These are phyloP conservation scores for Yamadazyma trypodendri DNA, from an alignment of 1,139 yeast genomes.

Conservation along the genomic window DNA sequence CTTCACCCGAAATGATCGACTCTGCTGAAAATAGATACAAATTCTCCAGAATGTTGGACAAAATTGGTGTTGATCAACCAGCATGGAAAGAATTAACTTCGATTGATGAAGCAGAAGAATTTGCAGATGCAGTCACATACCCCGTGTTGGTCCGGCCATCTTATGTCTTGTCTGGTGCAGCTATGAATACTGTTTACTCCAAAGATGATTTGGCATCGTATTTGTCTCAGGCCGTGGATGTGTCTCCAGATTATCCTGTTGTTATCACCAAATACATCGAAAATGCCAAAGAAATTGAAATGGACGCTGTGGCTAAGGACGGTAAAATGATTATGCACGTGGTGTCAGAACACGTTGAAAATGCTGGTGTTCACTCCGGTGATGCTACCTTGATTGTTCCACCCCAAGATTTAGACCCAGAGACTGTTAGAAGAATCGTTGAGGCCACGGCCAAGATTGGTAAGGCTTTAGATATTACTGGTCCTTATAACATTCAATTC, in stretches of 20 bases:
- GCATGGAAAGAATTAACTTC: constrained; percentile 99
- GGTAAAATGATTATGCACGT: constrained; percentile 97
- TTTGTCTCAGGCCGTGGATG: constrained; percentile 92
- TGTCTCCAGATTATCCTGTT: constrained; percentile 96
- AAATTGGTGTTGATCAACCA: constrained; percentile 97
- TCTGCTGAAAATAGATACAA: constrained; percentile 98
- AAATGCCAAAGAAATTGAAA: constrained; percentile 96
- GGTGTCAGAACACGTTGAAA: constrained; percentile 97
- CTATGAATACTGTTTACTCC: constrained; percentile 95
- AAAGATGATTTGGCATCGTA: constrained; percentile 85
- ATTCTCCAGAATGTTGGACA: constrained; percentile 96
- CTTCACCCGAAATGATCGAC: constrained; percentile 98
- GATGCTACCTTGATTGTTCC: constrained; percentile 98
- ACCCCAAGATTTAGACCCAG: constrained; percentile 92
- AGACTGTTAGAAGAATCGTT: constrained; percentile 86
- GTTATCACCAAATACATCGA: constrained; percentile 96
- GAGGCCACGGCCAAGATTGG: constrained; percentile 97
- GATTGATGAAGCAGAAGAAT: constrained; percentile 86
- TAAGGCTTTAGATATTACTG: constrained; percentile 92
- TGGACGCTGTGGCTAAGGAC: constrained; percentile 97
- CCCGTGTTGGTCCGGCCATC: constrained; percentile 98
- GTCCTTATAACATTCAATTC: constrained; percentile 97
- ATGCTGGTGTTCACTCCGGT: constrained; percentile 99
- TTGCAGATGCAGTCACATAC: constrained; percentile 87
- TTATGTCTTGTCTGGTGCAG: constrained; percentile 97